phyloP scores from a whole-genome alignment of 176 grass and related monocot species.

The Paspalum vaginatum region DNA sequence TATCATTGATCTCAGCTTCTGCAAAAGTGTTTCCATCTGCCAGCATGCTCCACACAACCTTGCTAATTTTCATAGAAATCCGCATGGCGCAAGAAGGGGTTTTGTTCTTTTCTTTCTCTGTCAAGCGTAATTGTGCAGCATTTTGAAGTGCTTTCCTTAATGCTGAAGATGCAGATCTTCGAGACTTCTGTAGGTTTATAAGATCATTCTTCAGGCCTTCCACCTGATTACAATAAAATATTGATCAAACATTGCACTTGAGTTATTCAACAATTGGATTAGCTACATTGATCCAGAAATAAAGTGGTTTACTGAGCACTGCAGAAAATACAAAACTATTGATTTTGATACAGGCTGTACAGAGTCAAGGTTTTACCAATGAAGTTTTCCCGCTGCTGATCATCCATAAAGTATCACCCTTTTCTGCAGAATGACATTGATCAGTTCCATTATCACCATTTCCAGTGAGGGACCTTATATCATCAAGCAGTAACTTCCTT shows the following conservation, averaged over 20 bases:
- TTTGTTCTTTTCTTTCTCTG: slow-evolving; percentile 99
- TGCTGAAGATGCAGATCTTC: slow-evolving; percentile 77
- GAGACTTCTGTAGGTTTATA: slow-evolving; percentile 64
- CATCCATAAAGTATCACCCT: slow-evolving; percentile 86
- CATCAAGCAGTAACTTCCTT: slow-evolving; percentile 91
- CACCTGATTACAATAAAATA: slow-evolving; percentile 64
- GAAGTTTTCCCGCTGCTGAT: slow-evolving; percentile 62
- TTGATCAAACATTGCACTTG: slow-evolving; percentile 32
- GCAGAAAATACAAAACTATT: slow-evolving; percentile 1
- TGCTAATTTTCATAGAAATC: slow-evolving; percentile 95
- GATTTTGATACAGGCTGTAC: slow-evolving; percentile 19
- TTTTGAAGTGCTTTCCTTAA: slow-evolving; percentile 93
- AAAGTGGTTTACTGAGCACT: background rate
- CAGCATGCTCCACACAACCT: slow-evolving; percentile 99
- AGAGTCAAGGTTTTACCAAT: slow-evolving; percentile 63
- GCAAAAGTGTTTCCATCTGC: slow-evolving; percentile 99
- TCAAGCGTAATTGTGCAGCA: slow-evolving; percentile 82
- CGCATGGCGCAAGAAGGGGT: slow-evolving; percentile 93
- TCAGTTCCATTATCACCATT: slow-evolving; percentile 59
- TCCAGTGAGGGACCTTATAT: slow-evolving; percentile 76
- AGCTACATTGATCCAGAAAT: background rate
- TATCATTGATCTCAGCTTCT: slow-evolving; percentile 97
- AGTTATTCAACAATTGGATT: slow-evolving; percentile 21
- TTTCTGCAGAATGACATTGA: slow-evolving; percentile 49
- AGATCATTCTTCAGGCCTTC: slow-evolving; percentile 77